phyloP scores from a whole-genome alignment of 2,329 filamentous ascomycete species.

The Xylogone sp. region DNA sequence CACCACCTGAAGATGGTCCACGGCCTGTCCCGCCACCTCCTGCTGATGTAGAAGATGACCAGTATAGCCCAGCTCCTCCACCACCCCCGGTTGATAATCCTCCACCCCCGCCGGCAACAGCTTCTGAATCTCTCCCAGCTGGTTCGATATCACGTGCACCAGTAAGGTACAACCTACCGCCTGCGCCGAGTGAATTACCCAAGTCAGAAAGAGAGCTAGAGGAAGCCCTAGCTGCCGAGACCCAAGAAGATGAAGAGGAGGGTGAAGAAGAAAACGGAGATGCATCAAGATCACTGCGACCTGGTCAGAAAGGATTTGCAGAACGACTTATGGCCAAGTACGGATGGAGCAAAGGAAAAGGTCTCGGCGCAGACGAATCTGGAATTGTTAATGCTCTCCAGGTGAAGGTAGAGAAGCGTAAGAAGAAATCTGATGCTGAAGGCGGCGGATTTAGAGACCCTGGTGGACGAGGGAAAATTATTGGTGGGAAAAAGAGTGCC shows the following conservation, averaged over 20 bases:
- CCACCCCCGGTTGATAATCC: conserved; percentile 23
- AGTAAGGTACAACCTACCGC: conserved; percentile 63
- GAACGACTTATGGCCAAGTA: conserved; percentile 89
- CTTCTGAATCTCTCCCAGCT: conserved; percentile 27
- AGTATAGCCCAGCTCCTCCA: conserved; percentile 13
- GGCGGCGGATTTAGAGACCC: conserved; percentile 74
- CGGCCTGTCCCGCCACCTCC: conserved; percentile 39
- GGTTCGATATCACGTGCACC: conserved; percentile 73
- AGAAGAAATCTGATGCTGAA: conserved; percentile 73
- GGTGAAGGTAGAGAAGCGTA: conserved; percentile 81
- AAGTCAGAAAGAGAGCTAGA: conserved; percentile 49
- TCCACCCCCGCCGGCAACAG: conserved; percentile 30
- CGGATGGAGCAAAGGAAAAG: conserved; percentile 85
- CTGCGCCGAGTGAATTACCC: conserved; percentile 46
- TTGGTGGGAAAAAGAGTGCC: conserved; percentile 64
- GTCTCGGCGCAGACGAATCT: conserved; percentile 75
- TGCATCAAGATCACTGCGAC: conserved; percentile 56
- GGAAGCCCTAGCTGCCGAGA: conserved; percentile 35
- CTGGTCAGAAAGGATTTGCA: conserved; percentile 81
- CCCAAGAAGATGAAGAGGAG: conserved; percentile 34
- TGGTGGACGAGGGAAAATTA: conserved; percentile 70
- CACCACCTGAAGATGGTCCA: conserved; percentile 41
- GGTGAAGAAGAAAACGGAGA: conserved; percentile 27
- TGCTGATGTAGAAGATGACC: conserved; percentile 4
- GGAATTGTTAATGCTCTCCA: conserved; percentile 83